phyloP scores from a whole-genome alignment of 768 basidiomycete genomes.

The Termitomyces sp. region DNA sequence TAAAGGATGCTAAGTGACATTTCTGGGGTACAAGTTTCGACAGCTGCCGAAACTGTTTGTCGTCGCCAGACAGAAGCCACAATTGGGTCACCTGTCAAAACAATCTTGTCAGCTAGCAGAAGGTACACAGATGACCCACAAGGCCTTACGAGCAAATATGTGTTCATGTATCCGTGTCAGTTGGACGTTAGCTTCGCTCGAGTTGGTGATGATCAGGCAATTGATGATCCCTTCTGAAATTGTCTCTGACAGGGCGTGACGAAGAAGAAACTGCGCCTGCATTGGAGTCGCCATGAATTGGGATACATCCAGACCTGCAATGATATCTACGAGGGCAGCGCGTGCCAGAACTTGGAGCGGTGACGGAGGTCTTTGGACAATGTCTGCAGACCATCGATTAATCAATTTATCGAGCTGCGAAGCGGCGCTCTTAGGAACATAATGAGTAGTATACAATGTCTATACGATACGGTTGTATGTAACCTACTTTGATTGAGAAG shows the following conservation, averaged over 20 bases:
- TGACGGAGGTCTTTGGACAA: conserved; percentile 52
- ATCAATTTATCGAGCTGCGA: conserved; percentile 77
- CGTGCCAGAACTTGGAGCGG: conserved; percentile 48
- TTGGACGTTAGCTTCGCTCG: conserved; percentile 78
- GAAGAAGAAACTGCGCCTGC: conserved; percentile 72
- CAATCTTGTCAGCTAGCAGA: conserved; percentile 3
- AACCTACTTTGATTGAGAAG: conserved; percentile 77
- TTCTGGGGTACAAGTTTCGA: conserved; percentile 68
- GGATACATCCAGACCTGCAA: conserved; percentile 41
- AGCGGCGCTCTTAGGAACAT: conserved; percentile 58
- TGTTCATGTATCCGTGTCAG: conserved; percentile 86
- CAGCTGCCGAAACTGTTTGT: conserved; percentile 85
- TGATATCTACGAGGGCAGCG: conserved; percentile 56
- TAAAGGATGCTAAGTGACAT: conserved; percentile 62
- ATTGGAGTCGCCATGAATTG: conserved; percentile 50
- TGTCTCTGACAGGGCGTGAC: conserved; percentile 76
- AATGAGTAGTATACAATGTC: conserved; percentile 2
- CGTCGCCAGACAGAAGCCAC: conserved; percentile 90
- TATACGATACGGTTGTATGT: neutral
- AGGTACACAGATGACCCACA: neutral
- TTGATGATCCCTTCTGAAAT: conserved; percentile 79
- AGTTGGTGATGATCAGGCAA: conserved; percentile 82
- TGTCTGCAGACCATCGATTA: conserved; percentile 84
- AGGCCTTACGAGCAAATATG: conserved; percentile 71
- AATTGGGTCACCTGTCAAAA: conserved; percentile 66